Percentiles rank a stretch among this genome's conserved stretches.
Conservation (phyloP, 805 yeast species). For the Yamadazyma laniorum region DNA sequence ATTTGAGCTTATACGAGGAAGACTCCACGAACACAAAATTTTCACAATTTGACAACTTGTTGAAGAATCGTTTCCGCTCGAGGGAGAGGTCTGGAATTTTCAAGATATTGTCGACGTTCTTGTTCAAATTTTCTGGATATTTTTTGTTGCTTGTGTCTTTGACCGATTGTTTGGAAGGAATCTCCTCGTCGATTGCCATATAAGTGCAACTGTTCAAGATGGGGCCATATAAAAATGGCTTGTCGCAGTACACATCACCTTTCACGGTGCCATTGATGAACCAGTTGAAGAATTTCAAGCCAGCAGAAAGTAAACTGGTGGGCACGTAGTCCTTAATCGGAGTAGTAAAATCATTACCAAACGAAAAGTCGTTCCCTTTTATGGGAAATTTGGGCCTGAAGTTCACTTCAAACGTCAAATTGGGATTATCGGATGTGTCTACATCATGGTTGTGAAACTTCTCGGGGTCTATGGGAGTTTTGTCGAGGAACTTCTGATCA, state of each 20-base stretch:
- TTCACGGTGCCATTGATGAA: constrained; percentile 63
- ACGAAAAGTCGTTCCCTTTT: constrained; percentile 54
- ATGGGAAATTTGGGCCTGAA: constrained; percentile 44
- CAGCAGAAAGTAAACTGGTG: constrained; percentile 44
- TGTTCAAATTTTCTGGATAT: constrained; percentile 26
- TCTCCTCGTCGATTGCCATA: constrained; percentile 28
- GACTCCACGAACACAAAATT: constrained; percentile 40
- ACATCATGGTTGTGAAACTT: not conserved
- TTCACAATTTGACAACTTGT: constrained; percentile 35
- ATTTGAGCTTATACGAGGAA: constrained; percentile 45
- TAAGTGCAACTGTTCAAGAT: constrained; percentile 57
- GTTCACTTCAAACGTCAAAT: constrained; percentile 32
- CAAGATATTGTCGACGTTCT: constrained; percentile 19
- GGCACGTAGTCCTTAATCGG: constrained; percentile 62
- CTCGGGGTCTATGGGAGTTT: constrained; percentile 11
- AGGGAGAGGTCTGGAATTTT: constrained; percentile 24
- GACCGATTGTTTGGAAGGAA: constrained; percentile 13
- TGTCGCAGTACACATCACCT: constrained; percentile 59
- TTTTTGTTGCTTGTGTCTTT: constrained; percentile 12
- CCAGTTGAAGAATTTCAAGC: constrained; percentile 54
- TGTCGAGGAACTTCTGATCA: constrained; percentile 26
- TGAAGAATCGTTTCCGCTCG: constrained; percentile 46
- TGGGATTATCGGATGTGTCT: constrained; percentile 17
- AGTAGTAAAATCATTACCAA: constrained; percentile 66
- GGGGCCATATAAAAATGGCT: constrained; percentile 63